These are phyloP conservation scores for Curvularia eragrostidis DNA, from an alignment of 2,329 filamentous ascomycete genomes.

Conservation along the genomic window DNA sequence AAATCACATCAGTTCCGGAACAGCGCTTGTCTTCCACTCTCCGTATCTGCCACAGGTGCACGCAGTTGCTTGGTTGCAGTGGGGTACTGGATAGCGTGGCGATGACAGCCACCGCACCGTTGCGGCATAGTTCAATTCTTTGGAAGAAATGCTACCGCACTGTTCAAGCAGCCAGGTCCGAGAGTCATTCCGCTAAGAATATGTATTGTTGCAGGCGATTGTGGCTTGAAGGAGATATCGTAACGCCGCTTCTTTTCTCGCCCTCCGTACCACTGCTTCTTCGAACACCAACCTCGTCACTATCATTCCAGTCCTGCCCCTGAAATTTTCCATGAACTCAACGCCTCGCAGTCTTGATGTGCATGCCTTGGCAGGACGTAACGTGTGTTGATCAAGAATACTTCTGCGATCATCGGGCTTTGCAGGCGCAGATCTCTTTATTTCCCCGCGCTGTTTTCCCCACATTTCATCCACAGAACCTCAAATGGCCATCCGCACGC, in stretches of 20 bases:
- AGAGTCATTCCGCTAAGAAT: neutral
- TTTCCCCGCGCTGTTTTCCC: conserved; percentile 6
- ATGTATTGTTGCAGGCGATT: neutral
- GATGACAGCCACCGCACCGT: neutral
- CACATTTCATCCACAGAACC: conserved; percentile 6
- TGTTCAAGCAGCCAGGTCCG: neutral
- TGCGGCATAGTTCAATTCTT: neutral
- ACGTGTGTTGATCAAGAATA: neutral
- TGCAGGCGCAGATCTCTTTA: conserved; percentile 1
- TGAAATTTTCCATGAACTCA: neutral
- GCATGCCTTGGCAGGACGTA: neutral
- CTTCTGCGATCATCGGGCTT: neutral
- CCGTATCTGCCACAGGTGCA: neutral
- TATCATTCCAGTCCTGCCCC: neutral
- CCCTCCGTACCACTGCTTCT: neutral
- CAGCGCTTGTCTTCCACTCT: neutral
- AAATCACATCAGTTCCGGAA: neutral
- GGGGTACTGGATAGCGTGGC: neutral
- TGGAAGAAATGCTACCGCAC: neutral
- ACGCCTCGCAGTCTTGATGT: neutral
- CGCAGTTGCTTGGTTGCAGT: neutral
- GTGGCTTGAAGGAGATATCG: neutral
- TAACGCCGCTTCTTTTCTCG: neutral
- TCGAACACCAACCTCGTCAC: neutral
- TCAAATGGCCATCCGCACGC: conserved; percentile 12